These are phyloP conservation scores for Verbascum thapsus DNA, from an alignment of 257 asterid genomes.

Conservation along the genomic window DNA sequence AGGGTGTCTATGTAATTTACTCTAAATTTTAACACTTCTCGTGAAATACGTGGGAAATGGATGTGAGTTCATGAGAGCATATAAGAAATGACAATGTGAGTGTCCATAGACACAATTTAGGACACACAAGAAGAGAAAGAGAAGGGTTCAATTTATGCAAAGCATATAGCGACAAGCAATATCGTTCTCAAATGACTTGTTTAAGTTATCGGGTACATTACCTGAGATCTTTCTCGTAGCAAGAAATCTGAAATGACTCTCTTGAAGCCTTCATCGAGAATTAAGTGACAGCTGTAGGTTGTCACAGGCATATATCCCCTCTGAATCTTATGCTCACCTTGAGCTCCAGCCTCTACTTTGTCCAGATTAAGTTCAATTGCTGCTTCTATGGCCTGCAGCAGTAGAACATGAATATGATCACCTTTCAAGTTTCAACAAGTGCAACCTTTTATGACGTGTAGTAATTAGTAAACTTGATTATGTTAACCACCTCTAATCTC, in stretches of 20 bases:
- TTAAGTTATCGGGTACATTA: conserved; percentile 20
- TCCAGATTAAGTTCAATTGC: conserved; percentile 85
- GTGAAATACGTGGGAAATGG: no score
- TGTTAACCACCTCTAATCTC: neutral
- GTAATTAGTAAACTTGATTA: neutral
- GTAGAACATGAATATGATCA: conserved; percentile 8
- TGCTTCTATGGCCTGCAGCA: conserved; percentile 89
- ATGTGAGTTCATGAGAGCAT: no score
- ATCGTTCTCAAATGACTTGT: neutral
- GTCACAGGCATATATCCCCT: conserved; percentile 89
- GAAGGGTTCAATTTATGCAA: no score
- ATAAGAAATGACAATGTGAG: no score
- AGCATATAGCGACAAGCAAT: neutral
- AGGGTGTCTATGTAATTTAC: no score
- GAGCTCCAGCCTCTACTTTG: conserved; percentile 97
- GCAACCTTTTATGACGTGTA: neutral
- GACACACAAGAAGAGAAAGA: no score
- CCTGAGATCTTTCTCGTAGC: conserved; percentile 88
- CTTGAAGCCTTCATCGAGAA: conserved; percentile 73
- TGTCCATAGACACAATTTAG: no score
- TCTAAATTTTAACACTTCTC: no score
- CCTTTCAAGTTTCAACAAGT: conserved; percentile 21
- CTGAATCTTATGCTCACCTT: conserved; percentile 97
- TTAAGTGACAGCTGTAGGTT: conserved; percentile 88
- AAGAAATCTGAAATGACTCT: conserved; percentile 68